phyloP scores from a whole-genome alignment of 2,329 filamentous ascomycete genomes.

The Coniochaeta ligniaria region DNA sequence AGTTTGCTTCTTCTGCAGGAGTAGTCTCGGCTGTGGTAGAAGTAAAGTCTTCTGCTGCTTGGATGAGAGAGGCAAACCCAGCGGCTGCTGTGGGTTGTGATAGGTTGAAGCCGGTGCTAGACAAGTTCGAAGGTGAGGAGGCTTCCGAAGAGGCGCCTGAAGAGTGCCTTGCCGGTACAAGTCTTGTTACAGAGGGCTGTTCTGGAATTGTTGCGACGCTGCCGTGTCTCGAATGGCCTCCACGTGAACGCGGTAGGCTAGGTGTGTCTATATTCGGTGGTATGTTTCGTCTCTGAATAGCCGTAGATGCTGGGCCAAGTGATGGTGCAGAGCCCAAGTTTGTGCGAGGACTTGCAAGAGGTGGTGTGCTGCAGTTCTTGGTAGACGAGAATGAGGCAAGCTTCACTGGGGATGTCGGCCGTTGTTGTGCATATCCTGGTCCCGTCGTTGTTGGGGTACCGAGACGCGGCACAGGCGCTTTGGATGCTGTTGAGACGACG shows the following conservation, averaged over 20 bases:
- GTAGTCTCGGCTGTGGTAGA: slow-evolving; percentile 10
- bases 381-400: slow-evolving; percentile 14
- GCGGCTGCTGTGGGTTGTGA: slow-evolving; percentile 9
- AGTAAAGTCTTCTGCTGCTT: slow-evolving; percentile 44
- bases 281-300: not conserved
- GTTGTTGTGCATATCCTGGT: slow-evolving; percentile 21
- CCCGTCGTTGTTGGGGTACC: slow-evolving; percentile 21
- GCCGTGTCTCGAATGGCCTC: not conserved
- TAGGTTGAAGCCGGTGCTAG: slow-evolving; percentile 25
- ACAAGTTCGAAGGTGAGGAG: slow-evolving; percentile 28
- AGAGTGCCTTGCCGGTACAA: slow-evolving; percentile 20
- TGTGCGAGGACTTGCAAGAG: slow-evolving; percentile 6
- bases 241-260: not conserved
- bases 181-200: slow-evolving; percentile 26
- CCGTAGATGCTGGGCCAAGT: not conserved
- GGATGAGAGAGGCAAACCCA: slow-evolving; percentile 47
- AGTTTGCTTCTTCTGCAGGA: slow-evolving; percentile 16
- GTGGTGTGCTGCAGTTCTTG: slow-evolving; percentile 4
- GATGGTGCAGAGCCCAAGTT: slow-evolving; percentile 13
- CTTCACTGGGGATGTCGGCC: slow-evolving; percentile 47
- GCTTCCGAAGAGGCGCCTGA: slow-evolving; percentile 24
- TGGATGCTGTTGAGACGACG: slow-evolving; percentile 36
- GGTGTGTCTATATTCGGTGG: not conserved
- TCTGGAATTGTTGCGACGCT: not conserved
- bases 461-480: slow-evolving; percentile 31